Base-by-base conservation (phyloP, 2,329 filamentous ascomycete genomes). In the Pseudocercospora pini-densiflorae region DNA sequence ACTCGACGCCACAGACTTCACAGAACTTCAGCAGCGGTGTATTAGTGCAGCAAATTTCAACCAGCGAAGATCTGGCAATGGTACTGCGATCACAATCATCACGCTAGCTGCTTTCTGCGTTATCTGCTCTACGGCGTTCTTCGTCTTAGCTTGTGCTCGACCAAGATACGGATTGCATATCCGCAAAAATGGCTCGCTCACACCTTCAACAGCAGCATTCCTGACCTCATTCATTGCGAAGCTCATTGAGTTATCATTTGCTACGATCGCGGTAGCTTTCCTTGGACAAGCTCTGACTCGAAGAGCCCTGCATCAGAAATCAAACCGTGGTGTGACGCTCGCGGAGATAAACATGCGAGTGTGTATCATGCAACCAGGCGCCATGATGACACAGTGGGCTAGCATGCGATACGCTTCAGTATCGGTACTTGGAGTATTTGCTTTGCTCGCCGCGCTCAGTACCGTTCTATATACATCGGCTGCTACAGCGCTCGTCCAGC, bases 321-420 rank as follows among this genome's bases (percentile, higher is more conserved):
- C 76, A 9, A 64, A 62, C 2, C 59, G 81, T 2, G 92, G 92
- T 2, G 85, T 93, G 65, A 92, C 88, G 0, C 84, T 94, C 14
- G 89, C 92, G 0, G 91, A 94, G 73, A 87, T 94, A 81, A 89
- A 86, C 16, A 93, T 94, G 90, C 85, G 91, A 57, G 86, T 86
- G 49, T 94, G 91, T 91, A 67, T 84, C 5, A 79, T 82, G 19
- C 79, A 82, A 59, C 77, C 77, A 0, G 92, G 92, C 0, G 90
- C 88, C 0, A 81, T 94, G 68, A 81, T 94, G 19, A 91, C 89
- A 0, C 88, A 92, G 71, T 90, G 84, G 77, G 84, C 89, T 67
- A 86, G 86, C 3, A 79, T 93, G 0, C 84, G 85, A 5, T 89
- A 90, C 66, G 89, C 89, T 0, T 88, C 83, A 0, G 69, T 86